Base-by-base conservation (phyloP, 2,329 filamentous ascomycete genomes). In the Blumeria hordei region DNA sequence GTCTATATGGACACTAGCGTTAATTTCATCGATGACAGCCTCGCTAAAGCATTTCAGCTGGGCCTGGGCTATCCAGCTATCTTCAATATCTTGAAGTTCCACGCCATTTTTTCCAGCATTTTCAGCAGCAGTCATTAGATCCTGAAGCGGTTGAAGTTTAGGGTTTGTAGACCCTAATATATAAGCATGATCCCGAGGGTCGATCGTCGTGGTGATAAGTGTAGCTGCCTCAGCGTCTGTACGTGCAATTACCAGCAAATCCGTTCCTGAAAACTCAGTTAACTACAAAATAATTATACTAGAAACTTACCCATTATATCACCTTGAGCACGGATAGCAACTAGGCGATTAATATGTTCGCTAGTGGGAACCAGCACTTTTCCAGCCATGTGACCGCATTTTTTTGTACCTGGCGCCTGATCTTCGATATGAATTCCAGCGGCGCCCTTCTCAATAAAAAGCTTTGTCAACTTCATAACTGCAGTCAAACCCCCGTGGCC, bases 381-480 rank as follows among this genome's bases (percentile, higher is more conserved):
- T 65, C 92, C 92, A 61, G 92, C 92, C 92, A 96, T 96, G 72
- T 96, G 92, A 59, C 92, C 92, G 69, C 92, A 98, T 78, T 98
- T 98, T 79, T 98, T 98, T 53, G 92, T 96, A 55, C 92, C 92
- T 3, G 92, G 90, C 3, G 92, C 90, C 71, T 96, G 92, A 68
- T 98, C 92, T 71, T 98, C 92, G 62, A 98, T 95, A 71, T 98
- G 92, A 65, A 98, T 95, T 61, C 92, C 92, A 44, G 92, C 92
- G 49, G 92, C 92, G 63, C 92, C 92, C 69, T 88, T 88, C 74
- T 98, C 92, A 60, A 96, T 72, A 69, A 98, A 96, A 56, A 96
- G 78, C 75, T 95, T 95, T 60, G 92, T 96, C 63, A 98, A 80
- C 76, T 96, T 98, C 92, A 98, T 96, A 63, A 96, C 84, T 55